Evolutionary conservation across 768 basidiomycete species (phyloP), one percentile per base, ranked within the genome.

Genomic region (Psilocybe azurescens): DNA sequence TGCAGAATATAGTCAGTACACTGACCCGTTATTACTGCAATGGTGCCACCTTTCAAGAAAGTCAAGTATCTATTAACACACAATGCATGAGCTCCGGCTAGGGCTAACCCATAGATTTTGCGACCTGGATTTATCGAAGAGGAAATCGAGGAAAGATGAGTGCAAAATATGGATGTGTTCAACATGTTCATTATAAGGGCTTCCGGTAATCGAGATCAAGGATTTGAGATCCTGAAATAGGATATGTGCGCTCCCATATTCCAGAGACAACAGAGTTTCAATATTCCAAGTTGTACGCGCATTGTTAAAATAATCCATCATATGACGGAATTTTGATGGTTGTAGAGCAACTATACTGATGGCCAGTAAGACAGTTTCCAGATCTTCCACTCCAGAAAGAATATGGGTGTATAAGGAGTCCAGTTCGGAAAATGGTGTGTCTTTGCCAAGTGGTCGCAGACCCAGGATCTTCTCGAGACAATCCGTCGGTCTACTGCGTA

Each of bases 371-470:
- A 53, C 61, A 29, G 14, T 20, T 14, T 49, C 52, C 3, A 50
- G 24, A 41, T 65, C 56, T 10, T 53, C 56, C 10, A 61, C 56
- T 4, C 28, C 3, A 2, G 56, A 54, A n/a, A 65, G 29, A 6
- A 65, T 53, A 28, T 61, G 55, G 3, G 13, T 11, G 32, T 61
- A 65, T 13, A 65, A 20, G 2, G 53, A 14, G 14, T 65, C 64
- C 14, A 65, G 53, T 14, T 65, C 56, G 6, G 60, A 36, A 16
- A 65, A 65, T 4, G 64, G 64, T 3, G 47, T 10, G 10, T 56
- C 53, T 14, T 47, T 46, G 2, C 18, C 29, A 10, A 20, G 29
- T 14, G 56, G 56, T 18, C 47, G 50, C 18, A 61, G 30, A 3
- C 53, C 52, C 7, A 60, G 60, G 14, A 65, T 33, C 9, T 55